These are phyloP conservation scores for Talaromyces wortmannii DNA, from an alignment of 495 filamentous ascomycete species.

Conservation along the genomic window DNA sequence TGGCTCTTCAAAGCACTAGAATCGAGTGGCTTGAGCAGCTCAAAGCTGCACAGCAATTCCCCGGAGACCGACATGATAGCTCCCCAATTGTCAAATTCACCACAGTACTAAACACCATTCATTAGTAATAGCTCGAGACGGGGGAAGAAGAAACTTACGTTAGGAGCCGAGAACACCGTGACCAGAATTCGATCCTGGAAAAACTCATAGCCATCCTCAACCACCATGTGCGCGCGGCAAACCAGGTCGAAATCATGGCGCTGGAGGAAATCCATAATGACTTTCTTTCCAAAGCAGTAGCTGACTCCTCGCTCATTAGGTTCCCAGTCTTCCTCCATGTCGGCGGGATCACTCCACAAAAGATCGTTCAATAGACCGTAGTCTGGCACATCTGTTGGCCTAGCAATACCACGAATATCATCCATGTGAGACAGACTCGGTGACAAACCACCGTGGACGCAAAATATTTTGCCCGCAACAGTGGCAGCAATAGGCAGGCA, in stretches of 20 bases:
- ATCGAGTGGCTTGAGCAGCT: constrained; percentile 92
- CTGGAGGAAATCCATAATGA: constrained; percentile 94
- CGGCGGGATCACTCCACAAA: constrained; percentile 95
- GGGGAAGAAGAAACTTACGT: constrained; percentile 53
- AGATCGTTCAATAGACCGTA: constrained; percentile 96
- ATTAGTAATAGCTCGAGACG: constrained; percentile 12
- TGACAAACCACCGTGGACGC: constrained; percentile 93
- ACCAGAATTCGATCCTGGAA: constrained; percentile 94
- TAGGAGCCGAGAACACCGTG: constrained; percentile 96
- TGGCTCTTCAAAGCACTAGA: constrained; percentile 96
- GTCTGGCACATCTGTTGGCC: constrained; percentile 95
- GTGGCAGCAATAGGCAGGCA: constrained; percentile 91
- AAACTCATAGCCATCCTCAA: constrained; percentile 99
- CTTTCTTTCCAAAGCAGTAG: constrained; percentile 98
- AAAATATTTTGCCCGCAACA: constrained; percentile 98
- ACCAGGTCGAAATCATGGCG: constrained; percentile 96
- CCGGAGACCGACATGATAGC: constrained; percentile 96
- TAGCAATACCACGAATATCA: constrained; percentile 91
- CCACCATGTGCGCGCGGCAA: constrained; percentile 97
- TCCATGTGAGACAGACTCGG: constrained; percentile 94
- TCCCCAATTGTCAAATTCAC: constrained; percentile 99
- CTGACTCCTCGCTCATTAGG: constrained; percentile 95
- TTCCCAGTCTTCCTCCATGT: constrained; percentile 98
- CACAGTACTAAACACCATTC: constrained; percentile 67
- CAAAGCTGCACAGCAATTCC: constrained; percentile 94